Evolutionary conservation across 139 green algal genomes (phyloP), one percentile per base, ranked within the genome.

Genomic region (Pleodorina starrii): DNA sequence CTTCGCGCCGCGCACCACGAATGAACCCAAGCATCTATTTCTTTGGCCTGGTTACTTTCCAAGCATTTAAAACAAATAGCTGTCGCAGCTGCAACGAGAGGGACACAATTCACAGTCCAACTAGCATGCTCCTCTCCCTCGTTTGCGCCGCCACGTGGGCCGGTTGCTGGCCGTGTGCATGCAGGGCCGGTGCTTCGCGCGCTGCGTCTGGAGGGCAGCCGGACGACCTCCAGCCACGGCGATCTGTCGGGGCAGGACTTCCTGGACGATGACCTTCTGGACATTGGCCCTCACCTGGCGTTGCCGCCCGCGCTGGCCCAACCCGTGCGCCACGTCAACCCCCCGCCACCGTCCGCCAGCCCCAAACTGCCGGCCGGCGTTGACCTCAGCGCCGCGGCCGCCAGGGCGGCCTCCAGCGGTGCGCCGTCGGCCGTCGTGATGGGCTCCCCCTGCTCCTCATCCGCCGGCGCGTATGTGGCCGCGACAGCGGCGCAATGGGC

Each of bases 181-280:
- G n/a, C 42, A 80, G 72, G 42, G 10, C 23, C 72, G 14, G 17
- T 80, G 72, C 42, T 80, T 40, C 72, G 72, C 16, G 25, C 40
- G 42, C 72, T 80, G 25, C 72, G 72, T 5, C 23, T 59, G 72
- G 72, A 80, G 27, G 35, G 68, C 68, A 40, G 19, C 68, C 68
- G 68, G 14, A 32, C 68, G 35, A 46, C 46, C 21, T 44, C 68
- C 4, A 21, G 19, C 38, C 35, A 32, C 2, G 46, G 68, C 9
- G 68, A 76, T 10, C 19, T 46, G 32, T 44, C 68, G 1, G 68
- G 35, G 19, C 14, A 46, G 16, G 68, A 46, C 32, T 44, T 11
- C 14, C 35, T 76, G 35, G 68, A 76, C 68, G 68, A 76, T 32
- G 68, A 76, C 6, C 46, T 76, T 25, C 32, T 76, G 68, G 68